Base-by-base conservation (phyloP, 148 eudicot genomes). In the Selenicereus undatus region DNA sequence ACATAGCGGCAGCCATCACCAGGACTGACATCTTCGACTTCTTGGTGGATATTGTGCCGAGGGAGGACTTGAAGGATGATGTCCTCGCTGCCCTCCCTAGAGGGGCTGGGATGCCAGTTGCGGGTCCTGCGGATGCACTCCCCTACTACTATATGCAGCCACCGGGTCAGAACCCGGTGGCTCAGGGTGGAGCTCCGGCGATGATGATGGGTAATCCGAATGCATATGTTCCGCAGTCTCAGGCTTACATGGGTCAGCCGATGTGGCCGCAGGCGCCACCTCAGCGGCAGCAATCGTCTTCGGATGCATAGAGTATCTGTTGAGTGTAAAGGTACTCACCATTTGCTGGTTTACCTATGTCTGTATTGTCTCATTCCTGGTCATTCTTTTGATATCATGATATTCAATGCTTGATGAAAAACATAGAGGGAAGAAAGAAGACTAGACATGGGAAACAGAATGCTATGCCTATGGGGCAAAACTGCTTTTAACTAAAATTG, bases 11-110 rank as follows among this genome's bases (percentile, higher is more conserved):
- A 0, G 97, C 94, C 12, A 92, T 91, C 65, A 92, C 94, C 1
- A 87, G 97, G 80, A 92, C 97, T 4, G 97, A 90, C 77, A 91
- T 91, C 51, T 92, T 92, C 68, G 97, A 92, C 80, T 92, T 91
- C 75, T 82, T 91, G 81, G 94, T 92, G 14, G 94, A 92, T 60
- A 92, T 92, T 74, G 97, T 92, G 72, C 94, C 97, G 0, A 89
- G 94, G 84, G 97, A 92, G 85, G 97, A 92, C 76, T 70, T 87
- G 73, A 91, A 90, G 81, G 97, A 92, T 75, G 97, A 91, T 75
- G 87, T 92, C 36, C 85, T 89, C 58, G 83, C 93, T 7, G 74
- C 89, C 0, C 86, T 90, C 52, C 93, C 96, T 0, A 88, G 90
- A 76, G 92, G 90, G 35, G 51, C 88, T 1, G 76, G 84, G 42